These are phyloP conservation scores for Heliamphora exappendiculata DNA, from an alignment of 148 eudicot genomes.

Conservation along the genomic window DNA sequence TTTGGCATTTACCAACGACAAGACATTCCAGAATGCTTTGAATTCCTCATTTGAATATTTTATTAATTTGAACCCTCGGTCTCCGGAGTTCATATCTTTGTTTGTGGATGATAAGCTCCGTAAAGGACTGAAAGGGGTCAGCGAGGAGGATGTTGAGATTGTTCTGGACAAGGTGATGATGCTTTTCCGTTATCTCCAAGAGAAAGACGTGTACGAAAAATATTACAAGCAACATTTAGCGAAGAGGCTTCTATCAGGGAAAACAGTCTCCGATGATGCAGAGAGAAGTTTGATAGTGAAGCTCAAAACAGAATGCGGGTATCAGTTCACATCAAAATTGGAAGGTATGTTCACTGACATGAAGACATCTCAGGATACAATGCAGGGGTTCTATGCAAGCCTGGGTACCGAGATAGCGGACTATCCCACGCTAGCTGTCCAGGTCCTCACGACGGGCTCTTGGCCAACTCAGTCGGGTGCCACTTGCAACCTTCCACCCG, in stretches of 20 bases:
- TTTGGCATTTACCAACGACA: slow-evolving; percentile 46
- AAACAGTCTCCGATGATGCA: slow-evolving; percentile 56
- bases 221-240: slow-evolving; percentile 67
- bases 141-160: slow-evolving; percentile 55
- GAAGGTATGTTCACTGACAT: slow-evolving; percentile 70
- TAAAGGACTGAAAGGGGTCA: slow-evolving; percentile 60
- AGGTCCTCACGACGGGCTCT: slow-evolving; percentile 58
- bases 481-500: slow-evolving; percentile 59
- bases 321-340: slow-evolving; percentile 51
- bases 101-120: slow-evolving; percentile 68
- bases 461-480: slow-evolving; percentile 58
- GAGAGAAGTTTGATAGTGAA: slow-evolving; percentile 60
- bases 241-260: slow-evolving; percentile 51
- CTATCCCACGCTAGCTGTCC: slow-evolving; percentile 45
- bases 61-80: slow-evolving; percentile 53
- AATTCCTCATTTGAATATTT: slow-evolving; percentile 59
- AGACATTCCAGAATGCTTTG: slow-evolving; percentile 58
- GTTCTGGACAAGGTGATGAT: slow-evolving; percentile 64
- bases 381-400: slow-evolving; percentile 48
- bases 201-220: slow-evolving; percentile 60
- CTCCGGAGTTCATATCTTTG: slow-evolving; percentile 57
- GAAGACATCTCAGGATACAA: slow-evolving; percentile 58
- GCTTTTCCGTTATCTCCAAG: slow-evolving; percentile 56
- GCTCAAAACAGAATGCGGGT: slow-evolving; percentile 64
- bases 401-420: slow-evolving; percentile 45